Base-by-base conservation (phyloP, 371 early-diverging fungal species). In the Catenaria anguillulae region DNA sequence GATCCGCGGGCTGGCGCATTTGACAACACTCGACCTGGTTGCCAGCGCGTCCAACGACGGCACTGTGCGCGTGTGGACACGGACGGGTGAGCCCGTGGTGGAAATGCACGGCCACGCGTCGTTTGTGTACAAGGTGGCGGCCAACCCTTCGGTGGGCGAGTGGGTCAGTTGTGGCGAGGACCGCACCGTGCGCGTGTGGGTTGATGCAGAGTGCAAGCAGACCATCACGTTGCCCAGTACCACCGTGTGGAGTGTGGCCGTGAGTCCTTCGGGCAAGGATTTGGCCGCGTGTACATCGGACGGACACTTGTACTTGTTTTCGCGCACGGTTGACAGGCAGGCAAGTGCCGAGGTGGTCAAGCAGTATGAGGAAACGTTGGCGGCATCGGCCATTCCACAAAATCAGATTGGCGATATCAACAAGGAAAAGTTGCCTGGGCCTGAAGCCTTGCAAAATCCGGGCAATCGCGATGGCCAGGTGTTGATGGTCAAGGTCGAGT, bases 111-210 rank as follows among this genome's bases (percentile, higher is more conserved):
- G 90, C 0, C 98, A 98, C 68, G 87, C 90, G 2, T 87, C 93
- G 15, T 97, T 93, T 75, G 84, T 98, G 0, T 98, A 98, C 70
- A 77, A 90, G 1, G 70, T 95, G 6, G 69, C 72, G 4, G 75
- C 82, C 5, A 68, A 87, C 21, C 79, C 68, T 21, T 12, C 80
- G 42, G 78, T 81, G 0, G 92, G 90, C 33, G 87, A 91, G 61
- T 73, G 90, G 58, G 87, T 89, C 24, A 88, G 94, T 2, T 76
- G 88, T 34, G 94, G 95, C 40, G 98, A 98, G 75, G 98, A 98
- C 66, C 81, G 95, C 33, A 80, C 90, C 17, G 81, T 91, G 12
- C 80, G 88, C 13, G 74, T 93, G 26, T 98, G 97, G 97, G 77
- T 19, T 56, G 54, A 8, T 43, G 33, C 26, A 19, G 24, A 66